Conservation (phyloP, 371 early-diverging fungal species). For the Mucor ambiguus region DNA sequence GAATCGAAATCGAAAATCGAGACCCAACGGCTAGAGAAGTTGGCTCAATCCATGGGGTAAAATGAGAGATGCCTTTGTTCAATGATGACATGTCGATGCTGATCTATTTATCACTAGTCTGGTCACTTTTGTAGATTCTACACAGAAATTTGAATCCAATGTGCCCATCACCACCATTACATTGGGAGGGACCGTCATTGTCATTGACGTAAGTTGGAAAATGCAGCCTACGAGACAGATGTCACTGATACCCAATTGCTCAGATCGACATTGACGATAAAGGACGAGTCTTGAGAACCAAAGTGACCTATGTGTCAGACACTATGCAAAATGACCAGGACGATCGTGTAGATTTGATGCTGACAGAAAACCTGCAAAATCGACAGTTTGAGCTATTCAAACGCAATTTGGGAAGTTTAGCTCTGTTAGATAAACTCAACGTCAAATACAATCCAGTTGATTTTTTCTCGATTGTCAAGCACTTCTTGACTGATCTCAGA, state of each 20-base stretch:
- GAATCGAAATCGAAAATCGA: constrained; percentile 47
- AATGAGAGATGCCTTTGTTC: background rate
- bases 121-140: constrained; percentile 56
- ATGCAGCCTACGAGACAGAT: background rate
- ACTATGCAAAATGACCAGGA: constrained; percentile 53
- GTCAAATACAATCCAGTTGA: constrained; percentile 53
- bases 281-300: constrained; percentile 48
- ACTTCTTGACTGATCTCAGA: constrained; percentile 45
- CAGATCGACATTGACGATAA: constrained; percentile 63
- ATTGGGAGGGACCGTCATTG: constrained; percentile 61
- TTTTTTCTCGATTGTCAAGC: constrained; percentile 53
- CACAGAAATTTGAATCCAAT: constrained; percentile 41
- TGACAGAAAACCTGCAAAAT: constrained; percentile 51
- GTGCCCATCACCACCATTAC: constrained; percentile 56
- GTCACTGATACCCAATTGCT: background rate
- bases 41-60: constrained; percentile 52
- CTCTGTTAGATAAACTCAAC: constrained; percentile 54
- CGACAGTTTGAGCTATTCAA: constrained; percentile 49
- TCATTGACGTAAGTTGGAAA: constrained; percentile 53
- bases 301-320: constrained; percentile 61
- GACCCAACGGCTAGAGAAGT: constrained; percentile 35
- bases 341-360: constrained; percentile 55
- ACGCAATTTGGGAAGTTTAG: constrained; percentile 54
- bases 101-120: constrained; percentile 29
- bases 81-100: background rate